These are phyloP conservation scores for Penicillium lagena DNA, from an alignment of 495 filamentous ascomycete species.

Conservation along the genomic window DNA sequence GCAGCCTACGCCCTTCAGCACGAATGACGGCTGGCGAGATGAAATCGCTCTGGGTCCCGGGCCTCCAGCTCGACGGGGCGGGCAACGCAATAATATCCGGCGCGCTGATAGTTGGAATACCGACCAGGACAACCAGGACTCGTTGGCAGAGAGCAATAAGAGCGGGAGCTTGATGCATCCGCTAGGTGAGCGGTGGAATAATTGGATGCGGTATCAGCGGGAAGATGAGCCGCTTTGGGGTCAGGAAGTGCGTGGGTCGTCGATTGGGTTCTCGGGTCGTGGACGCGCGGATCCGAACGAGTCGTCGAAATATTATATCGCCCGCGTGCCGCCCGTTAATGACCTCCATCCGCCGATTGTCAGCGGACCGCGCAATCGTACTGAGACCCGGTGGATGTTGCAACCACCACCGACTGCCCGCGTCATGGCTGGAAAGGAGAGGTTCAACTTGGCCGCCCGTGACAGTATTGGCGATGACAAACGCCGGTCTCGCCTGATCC, in stretches of 20 bases:
- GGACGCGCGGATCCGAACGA: conserved; percentile 33
- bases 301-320: conserved; percentile 53
- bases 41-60: conserved; percentile 77
- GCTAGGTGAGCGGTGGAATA: conserved; percentile 58
- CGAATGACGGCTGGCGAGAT: conserved; percentile 80
- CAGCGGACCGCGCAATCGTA: conserved; percentile 59
- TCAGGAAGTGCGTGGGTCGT: conserved; percentile 39
- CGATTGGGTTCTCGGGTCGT: conserved; percentile 46
- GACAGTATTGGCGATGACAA: conserved; percentile 10
- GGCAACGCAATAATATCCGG: conserved; percentile 36
- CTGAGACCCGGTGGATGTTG: conserved; percentile 81
- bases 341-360: conserved; percentile 84
- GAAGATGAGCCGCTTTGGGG: conserved; percentile 85
- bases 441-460: conserved; percentile 33
- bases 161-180: conserved; percentile 24
- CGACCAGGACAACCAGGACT: conserved; percentile 14
- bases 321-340: conserved; percentile 74
- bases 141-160: conserved; percentile 25
- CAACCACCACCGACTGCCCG: conserved; percentile 79
- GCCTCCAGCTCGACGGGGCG: conserved; percentile 52
- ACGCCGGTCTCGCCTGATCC: conserved; percentile 7
- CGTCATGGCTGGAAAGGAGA: conserved; percentile 78
- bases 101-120: conserved; percentile 45
- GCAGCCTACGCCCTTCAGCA: conserved; percentile 75
- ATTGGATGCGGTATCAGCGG: conserved; percentile 64